Evolutionary conservation across 352 stramenopile species (phyloP).

Genomic region (Pythium aphanidermatum): DNA sequence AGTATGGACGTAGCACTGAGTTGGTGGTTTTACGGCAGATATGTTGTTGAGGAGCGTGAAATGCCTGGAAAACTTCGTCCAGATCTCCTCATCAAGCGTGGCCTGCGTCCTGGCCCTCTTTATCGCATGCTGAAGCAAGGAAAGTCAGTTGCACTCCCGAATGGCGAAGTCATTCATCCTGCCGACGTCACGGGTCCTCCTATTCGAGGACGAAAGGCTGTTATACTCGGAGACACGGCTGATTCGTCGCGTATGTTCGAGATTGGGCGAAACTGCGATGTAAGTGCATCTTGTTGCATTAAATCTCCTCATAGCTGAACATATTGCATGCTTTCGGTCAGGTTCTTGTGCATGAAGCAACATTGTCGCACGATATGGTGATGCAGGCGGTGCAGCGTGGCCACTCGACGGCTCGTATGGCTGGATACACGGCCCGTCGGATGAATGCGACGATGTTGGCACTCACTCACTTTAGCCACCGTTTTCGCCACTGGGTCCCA

Average conservation of each 20-base stretch:
- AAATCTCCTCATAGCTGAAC: background rate
- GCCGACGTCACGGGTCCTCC: conserved; percentile 65
- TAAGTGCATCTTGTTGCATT: conserved; percentile 22
- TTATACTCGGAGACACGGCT: conserved; percentile 70
- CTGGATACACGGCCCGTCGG: conserved; percentile 61
- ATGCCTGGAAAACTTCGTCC: conserved; percentile 82
- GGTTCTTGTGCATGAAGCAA: conserved; percentile 87
- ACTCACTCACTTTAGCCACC: conserved; percentile 82
- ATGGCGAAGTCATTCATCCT: conserved; percentile 66
- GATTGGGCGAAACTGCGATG: conserved; percentile 69
- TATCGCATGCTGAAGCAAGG: conserved; percentile 90
- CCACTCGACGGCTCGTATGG: conserved; percentile 78
- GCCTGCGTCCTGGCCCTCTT: conserved; percentile 83
- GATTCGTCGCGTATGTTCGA: conserved; percentile 74
- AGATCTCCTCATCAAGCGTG: conserved; percentile 67
- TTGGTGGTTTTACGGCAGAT: conserved; percentile 26
- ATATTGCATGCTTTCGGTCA: conserved; percentile 11
- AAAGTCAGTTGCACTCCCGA: conserved; percentile 71
- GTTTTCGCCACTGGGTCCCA: conserved; percentile 67
- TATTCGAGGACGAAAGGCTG: conserved; percentile 59
- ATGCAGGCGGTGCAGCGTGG: conserved; percentile 53
- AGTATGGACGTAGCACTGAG: background rate
- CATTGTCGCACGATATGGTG: conserved; percentile 62
- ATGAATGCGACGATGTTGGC: conserved; percentile 74
- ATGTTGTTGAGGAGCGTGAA: conserved; percentile 71